Base-by-base conservation (phyloP, 306 rosid species). In the Benincasa hispida region DNA sequence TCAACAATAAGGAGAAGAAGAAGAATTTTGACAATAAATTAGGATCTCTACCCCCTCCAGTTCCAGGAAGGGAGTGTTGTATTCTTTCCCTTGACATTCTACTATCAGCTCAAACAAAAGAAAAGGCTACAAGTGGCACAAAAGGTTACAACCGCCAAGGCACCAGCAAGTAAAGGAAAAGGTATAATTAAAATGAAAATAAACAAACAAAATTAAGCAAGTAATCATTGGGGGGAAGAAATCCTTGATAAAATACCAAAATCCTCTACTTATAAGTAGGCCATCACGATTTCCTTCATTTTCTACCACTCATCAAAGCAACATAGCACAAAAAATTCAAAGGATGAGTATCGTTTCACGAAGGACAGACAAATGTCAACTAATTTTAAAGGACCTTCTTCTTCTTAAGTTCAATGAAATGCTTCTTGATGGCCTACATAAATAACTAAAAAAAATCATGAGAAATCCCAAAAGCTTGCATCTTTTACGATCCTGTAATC, bases 11-110 rank as follows among this genome's bases (percentile, higher is more conserved):
- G 99, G 42, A 94, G 83, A 68, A 87, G 78, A 84, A 83, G 79
- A 60, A 94, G 95, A 84, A 92, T 80, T 63, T 85, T 90, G 86
- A 94, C 96, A 79, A 90, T 78, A 84, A 92, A 55, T 81, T 88
- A 34, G 96, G 96, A 82, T 89, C 89, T 85, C 82, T 87, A 34
- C 99, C 99, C 21, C 93, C 91, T 81, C 90, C 85, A 42, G 99
- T 89, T 79, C 97, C 96, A 17, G 97, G 96, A 78, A 94, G 95
- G 77, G 99, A 74, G 77, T 89, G 97, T 72, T 75, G 85, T 51
- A 94, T 97, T 78, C 80, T 82, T 76, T 76, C 91, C 85, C 99
- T n/a, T 89, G 73, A 80, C 96, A 72, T 92, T 86, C 99, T 94
- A 86, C 86, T 84, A 54, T 72, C 78, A 83, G 34, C 77, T 41